A percentile compares a stretch with the other conserved stretches of the same genome.
Conservation (phyloP, 2,329 filamentous ascomycete genomes). For the Colletotrichum simmondsii region DNA sequence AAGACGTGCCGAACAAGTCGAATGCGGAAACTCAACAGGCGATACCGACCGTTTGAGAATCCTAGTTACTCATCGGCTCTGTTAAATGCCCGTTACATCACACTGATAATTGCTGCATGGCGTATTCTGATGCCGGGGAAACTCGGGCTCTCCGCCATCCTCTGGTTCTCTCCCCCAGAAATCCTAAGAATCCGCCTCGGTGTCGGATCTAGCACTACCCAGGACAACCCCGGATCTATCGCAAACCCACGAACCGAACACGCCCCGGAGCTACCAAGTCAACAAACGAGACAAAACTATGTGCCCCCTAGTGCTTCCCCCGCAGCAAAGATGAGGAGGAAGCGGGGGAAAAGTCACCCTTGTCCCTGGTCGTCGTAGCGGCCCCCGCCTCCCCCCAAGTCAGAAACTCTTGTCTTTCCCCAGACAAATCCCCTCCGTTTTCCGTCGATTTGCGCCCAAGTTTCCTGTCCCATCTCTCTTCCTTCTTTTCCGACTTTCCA, state of each 20-base stretch:
- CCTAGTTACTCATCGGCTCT: not conserved
- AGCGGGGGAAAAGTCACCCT: not conserved
- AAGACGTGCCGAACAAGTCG: not conserved
- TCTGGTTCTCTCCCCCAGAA: not conserved
- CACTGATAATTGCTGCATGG: not conserved
- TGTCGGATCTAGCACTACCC: not conserved
- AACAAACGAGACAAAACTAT: not conserved
- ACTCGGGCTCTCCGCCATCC: not conserved
- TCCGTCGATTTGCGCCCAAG: slow-evolving; percentile 13
- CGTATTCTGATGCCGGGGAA: not conserved
- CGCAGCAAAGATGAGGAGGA: not conserved
- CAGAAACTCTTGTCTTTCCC: slow-evolving; percentile 8
- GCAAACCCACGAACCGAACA: not conserved
- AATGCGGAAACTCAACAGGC: not conserved
- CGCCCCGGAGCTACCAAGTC: not conserved
- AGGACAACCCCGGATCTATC: too few relatives aligned
- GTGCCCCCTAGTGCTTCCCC: not conserved
- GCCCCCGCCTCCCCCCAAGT: not conserved
- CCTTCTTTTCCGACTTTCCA: slow-evolving; percentile 27
- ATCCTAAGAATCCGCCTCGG: slow-evolving; percentile 11
- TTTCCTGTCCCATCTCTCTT: slow-evolving; percentile 8
- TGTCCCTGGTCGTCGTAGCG: slow-evolving; percentile 7
- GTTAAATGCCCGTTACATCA: not conserved
- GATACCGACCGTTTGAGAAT: not conserved
- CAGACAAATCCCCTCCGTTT: slow-evolving; percentile 28